Evolutionary conservation across 345 rosid genomes (phyloP), one percentile per base, ranked within the genome.

Genomic region (Xanthoceras sorbifolium): DNA sequence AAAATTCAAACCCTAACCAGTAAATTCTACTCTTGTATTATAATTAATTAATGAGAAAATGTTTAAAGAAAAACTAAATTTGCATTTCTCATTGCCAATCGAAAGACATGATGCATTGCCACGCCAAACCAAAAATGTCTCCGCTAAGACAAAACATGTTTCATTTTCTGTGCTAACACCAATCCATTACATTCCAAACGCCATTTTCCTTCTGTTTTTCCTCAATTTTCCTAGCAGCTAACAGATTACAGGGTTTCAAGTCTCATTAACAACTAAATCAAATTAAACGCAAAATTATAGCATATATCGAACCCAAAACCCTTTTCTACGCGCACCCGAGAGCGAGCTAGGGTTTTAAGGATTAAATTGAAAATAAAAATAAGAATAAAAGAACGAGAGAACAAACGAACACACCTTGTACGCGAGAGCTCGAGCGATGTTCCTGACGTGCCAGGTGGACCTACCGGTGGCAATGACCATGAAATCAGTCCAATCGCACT

Each of bases 371-470:
- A 59, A 72, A 59, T 34, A 25, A 15, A 18, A 31, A 67, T 4
- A 46, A 17, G 20, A 32, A 8, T 36, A 29, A 46, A 52, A 50
- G 17, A 17, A 52, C 15, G 60, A 61, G 61, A 22, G 38, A 11
- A 31, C 64, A 32, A 62, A 5, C 57, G 50, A 42, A 55, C 69
- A 11, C 69, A 61, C 97, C 93, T 82, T 87, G 85, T 92, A 90
- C 76, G 90, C 34, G 36, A 92, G 93, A 70, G 98, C 94, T 74
- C 86, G 90, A 3, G 97, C 98, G 75, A 95, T 93, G 84, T 93
- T 96, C 85, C 77, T 91, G 66, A 96, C 90, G 77, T 93, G 98
- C 98, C 97, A 92, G 2, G 90, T 79, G 26, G 98, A 96, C 87
- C 98, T 80, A 22, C 98, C 97, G 71, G 98, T 92, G 81, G 97